phyloP scores from a whole-genome alignment of 352 stramenopile genomes.

The Phytophthora fragariaefolia region DNA sequence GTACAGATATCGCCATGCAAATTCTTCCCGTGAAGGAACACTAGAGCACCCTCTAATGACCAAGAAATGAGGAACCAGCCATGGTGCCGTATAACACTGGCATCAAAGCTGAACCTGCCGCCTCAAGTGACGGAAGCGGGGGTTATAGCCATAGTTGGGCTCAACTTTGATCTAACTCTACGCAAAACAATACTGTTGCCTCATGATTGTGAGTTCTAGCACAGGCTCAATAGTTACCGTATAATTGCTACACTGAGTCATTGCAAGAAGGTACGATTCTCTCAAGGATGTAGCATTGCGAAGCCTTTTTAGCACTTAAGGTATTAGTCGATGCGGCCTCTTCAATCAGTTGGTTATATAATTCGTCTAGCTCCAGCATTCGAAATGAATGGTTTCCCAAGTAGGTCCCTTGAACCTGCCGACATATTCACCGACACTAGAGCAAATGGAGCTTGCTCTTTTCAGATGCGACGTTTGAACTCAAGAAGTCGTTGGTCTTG shows the following conservation, averaged over 20 bases:
- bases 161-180: too few species aligned
- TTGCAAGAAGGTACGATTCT: too few species aligned
- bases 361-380: not conserved
- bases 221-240: too few species aligned
- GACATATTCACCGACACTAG: too few species aligned
- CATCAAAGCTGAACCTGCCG: not conserved
- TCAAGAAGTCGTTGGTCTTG: slow-evolving; percentile 5
- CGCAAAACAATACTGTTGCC: too few species aligned
- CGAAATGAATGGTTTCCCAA: too few species aligned
- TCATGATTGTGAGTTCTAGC: too few species aligned
- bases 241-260: too few species aligned
- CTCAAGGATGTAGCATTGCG: not conserved
- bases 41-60: slow-evolving; percentile 1
- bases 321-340: not conserved
- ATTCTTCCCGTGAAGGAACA: not conserved
- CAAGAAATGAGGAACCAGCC: not conserved
- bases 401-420: too few species aligned
- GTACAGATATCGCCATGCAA: not conserved
- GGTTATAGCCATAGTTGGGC: not conserved
- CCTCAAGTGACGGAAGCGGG: not conserved
- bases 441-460: not conserved
- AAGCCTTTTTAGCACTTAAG: not conserved
- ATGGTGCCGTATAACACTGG: not conserved
- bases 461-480: not conserved
- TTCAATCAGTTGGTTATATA: not conserved